phyloP scores from a whole-genome alignment of 257 asterid genomes.

The Eucommia ulmoides region DNA sequence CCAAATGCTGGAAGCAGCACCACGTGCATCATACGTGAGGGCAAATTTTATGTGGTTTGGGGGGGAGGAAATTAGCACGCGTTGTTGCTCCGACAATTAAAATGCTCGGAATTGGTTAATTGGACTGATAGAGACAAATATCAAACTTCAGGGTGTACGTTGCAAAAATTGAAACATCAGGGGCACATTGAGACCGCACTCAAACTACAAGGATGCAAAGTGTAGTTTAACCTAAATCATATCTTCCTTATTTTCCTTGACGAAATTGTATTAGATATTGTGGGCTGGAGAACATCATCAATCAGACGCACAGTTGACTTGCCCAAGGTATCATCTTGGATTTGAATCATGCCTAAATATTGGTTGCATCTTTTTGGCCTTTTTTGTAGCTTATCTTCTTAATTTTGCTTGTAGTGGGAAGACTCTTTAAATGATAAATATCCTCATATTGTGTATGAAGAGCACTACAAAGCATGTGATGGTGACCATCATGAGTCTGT shows the following conservation, averaged over 20 bases:
- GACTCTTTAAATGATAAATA: constrained; percentile 64
- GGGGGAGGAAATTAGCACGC: too few relatives aligned
- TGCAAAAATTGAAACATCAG: too few relatives aligned
- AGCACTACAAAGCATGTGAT: constrained; percentile 77
- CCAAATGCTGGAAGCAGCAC: too few relatives aligned
- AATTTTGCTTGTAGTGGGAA: constrained; percentile 60
- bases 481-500: constrained; percentile 36
- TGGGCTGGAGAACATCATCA: constrained; percentile 98
- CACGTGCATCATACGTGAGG: too few relatives aligned
- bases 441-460: constrained; percentile 92
- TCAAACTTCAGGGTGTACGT: too few relatives aligned
- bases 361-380: too few relatives aligned
- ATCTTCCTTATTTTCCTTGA: constrained; percentile 27
- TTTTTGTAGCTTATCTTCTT: constrained; percentile 5
- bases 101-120: too few relatives aligned
- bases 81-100: too few relatives aligned
- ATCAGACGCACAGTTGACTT: constrained; percentile 81
- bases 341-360: neutral
- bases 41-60: too few relatives aligned
- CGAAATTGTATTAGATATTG: constrained; percentile 53
- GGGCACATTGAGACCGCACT: too few relatives aligned
- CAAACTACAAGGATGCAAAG: too few relatives aligned
- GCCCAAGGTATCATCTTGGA: constrained; percentile 53
- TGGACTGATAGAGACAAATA: too few relatives aligned
- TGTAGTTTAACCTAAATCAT: neutral